Evolutionary conservation across 1,284 basidiomycete species (phyloP).

Genomic region (Ustilago xerochloae): DNA sequence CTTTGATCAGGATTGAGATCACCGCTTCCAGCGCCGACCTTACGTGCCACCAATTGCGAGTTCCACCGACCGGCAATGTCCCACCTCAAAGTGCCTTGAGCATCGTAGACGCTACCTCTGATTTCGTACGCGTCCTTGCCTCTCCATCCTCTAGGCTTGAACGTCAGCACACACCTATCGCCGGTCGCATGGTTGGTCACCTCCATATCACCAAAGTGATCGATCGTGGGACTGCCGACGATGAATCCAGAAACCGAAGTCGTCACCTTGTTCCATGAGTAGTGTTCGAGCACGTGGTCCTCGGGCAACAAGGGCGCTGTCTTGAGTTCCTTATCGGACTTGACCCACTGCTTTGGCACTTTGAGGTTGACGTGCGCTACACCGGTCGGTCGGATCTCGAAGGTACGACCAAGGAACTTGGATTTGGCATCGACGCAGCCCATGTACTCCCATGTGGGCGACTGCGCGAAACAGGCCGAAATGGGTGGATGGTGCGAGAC

Average conservation of each 20-base stretch:
- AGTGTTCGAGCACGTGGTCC: slow-evolving; percentile 74
- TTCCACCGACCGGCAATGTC: slow-evolving; percentile 97
- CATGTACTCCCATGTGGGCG: slow-evolving; percentile 88
- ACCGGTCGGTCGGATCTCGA: slow-evolving; percentile 95
- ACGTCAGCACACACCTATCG: slow-evolving; percentile 89
- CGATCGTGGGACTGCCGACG: slow-evolving; percentile 89
- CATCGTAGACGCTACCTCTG: slow-evolving; percentile 82
- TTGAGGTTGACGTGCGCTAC: slow-evolving; percentile 88
- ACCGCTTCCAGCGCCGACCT: slow-evolving; percentile 74
- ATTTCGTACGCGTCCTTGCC: slow-evolving; percentile 92
- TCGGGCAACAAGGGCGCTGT: slow-evolving; percentile 12
- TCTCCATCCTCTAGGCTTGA: slow-evolving; percentile 95
- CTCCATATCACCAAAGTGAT: slow-evolving; percentile 94
- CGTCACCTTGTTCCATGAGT: slow-evolving; percentile 85
- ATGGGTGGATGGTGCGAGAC: slow-evolving; percentile 97
- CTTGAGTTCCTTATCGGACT: slow-evolving; percentile 43
- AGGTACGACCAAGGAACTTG: slow-evolving; percentile 79
- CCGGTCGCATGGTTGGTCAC: slow-evolving; percentile 90
- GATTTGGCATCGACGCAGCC: slow-evolving; percentile 72
- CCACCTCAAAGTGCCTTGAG: slow-evolving; percentile 77
- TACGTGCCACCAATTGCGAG: slow-evolving; percentile 88
- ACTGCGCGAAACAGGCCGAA: slow-evolving; percentile 88
- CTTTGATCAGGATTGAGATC: slow-evolving; percentile 79
- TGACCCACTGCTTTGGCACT: slow-evolving; percentile 69
- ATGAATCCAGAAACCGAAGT: slow-evolving; percentile 82